Evolutionary conservation across 78 protist species (phyloP).

Genomic region (Emiliania huxleyi): DNA sequence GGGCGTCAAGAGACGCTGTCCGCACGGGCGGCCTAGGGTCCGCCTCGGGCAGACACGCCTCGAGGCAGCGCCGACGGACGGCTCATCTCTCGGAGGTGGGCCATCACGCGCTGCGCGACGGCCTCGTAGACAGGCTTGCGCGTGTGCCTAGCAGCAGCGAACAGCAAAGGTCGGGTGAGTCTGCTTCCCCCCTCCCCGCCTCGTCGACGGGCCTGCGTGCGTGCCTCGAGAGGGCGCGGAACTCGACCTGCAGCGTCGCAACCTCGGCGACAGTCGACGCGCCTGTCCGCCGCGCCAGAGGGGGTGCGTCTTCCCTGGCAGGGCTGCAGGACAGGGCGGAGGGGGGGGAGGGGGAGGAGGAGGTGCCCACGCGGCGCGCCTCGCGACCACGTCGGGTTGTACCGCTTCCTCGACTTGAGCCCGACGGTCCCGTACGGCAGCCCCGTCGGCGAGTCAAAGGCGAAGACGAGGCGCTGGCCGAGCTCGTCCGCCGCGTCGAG

Average conservation of each 20-base stretch:
- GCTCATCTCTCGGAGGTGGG: not conserved
- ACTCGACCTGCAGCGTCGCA: constrained; percentile 83
- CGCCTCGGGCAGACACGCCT: no score
- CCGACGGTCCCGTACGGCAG: constrained; percentile 33
- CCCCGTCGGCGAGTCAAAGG: constrained; percentile 51
- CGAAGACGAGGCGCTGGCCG: constrained; percentile 56
- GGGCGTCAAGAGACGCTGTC: no score
- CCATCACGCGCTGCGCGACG: not conserved
- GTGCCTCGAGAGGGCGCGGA: constrained; percentile 53
- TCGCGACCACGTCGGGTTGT: not conserved
- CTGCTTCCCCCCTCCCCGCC: no score
- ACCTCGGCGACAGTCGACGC: constrained; percentile 41
- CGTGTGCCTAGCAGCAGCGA: no score
- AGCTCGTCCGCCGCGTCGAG: constrained; percentile 65
- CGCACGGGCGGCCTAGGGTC: no score
- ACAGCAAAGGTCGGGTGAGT: no score
- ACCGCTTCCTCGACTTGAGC: not conserved
- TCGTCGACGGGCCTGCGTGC: no score
- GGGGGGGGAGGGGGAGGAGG: no score
- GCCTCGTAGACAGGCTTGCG: constrained; percentile 53
- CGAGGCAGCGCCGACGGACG: not conserved
- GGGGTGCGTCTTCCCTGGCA: no score
- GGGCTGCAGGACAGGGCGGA: no score
- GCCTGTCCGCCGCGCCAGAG: no score
- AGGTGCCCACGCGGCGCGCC: no score